Conservation (phyloP, 2,329 filamentous ascomycete genomes). For the Sporothrix inflata region DNA sequence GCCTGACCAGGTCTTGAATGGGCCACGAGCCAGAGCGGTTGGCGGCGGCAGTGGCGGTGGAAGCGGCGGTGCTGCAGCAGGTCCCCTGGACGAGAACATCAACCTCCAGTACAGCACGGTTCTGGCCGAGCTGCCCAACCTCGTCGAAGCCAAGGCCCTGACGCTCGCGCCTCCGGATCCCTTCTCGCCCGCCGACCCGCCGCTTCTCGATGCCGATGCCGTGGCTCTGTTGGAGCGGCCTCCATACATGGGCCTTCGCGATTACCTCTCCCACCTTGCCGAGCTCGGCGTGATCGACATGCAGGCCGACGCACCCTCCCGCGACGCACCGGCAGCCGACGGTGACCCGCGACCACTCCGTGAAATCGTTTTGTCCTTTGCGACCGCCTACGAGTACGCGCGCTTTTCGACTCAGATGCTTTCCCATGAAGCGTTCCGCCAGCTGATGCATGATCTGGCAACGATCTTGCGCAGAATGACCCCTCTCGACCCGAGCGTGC, state of each 20-base stretch:
- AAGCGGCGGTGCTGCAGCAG: neutral
- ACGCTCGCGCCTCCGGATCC: conserved; percentile 70
- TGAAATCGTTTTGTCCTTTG: conserved; percentile 61
- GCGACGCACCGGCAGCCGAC: neutral
- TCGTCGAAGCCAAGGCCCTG: conserved; percentile 93
- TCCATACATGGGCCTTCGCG: conserved; percentile 71
- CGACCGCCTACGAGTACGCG: conserved; percentile 78
- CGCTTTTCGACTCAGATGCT: conserved; percentile 77
- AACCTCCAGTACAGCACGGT: conserved; percentile 84
- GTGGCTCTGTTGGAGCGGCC: conserved; percentile 73
- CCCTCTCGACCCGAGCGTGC: conserved; percentile 58
- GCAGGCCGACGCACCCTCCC: neutral
- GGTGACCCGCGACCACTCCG: conserved; percentile 17
- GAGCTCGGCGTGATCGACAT: conserved; percentile 64
- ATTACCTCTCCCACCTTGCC: conserved; percentile 75
- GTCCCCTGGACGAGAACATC: conserved; percentile 62
- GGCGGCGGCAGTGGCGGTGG: neutral
- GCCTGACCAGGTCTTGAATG: conserved; percentile 52
- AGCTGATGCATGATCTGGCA: conserved; percentile 83
- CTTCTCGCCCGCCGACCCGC: conserved; percentile 45
- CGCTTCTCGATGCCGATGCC: conserved; percentile 65
- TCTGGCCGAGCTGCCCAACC: conserved; percentile 79
- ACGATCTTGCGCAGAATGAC: conserved; percentile 77
- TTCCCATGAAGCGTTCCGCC: conserved; percentile 70
- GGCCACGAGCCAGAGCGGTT: neutral